A percentile compares a stretch with the other conserved stretches of the same genome.
phyloP scores from a whole-genome alignment of 208 protist genomes.

The Leishmania arabica region DNA sequence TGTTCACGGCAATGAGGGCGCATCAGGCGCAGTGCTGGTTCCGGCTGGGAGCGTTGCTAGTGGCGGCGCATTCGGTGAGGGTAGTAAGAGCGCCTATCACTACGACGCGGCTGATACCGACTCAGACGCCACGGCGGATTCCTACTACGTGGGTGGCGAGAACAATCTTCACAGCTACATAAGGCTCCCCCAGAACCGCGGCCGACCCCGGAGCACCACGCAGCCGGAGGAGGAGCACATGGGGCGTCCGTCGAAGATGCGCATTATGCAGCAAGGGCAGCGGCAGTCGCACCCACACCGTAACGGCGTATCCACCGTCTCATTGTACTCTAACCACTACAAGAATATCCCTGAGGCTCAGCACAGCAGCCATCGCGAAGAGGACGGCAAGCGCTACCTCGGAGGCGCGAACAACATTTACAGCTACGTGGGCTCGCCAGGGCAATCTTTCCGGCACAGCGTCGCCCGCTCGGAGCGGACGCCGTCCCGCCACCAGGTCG shows the following conservation, averaged over 20 bases:
- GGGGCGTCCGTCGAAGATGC: slow-evolving; percentile 14
- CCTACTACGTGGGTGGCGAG: slow-evolving; percentile 32
- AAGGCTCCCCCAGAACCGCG: slow-evolving; percentile 15
- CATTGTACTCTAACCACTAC: slow-evolving; percentile 12
- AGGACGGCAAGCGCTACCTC: slow-evolving; percentile 10
- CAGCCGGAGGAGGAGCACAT: slow-evolving; percentile 7
- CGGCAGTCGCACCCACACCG: slow-evolving; percentile 2
- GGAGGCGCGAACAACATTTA: slow-evolving; percentile 23
- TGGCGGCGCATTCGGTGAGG: neutral
- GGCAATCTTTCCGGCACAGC: slow-evolving; percentile 12
- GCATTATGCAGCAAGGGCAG: slow-evolving; percentile 22
- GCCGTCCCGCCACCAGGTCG: slow-evolving; percentile 1
- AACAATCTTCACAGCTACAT: slow-evolving; percentile 45
- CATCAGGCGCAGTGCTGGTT: neutral
- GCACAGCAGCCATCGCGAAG: neutral
- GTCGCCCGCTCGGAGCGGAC: neutral
- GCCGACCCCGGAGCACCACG: slow-evolving; percentile 11
- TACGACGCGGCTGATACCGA: neutral
- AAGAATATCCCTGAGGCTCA: neutral
- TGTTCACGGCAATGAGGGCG: neutral
- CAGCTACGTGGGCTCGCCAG: slow-evolving; percentile 16
- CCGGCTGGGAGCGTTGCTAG: neutral
- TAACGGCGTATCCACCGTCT: neutral
- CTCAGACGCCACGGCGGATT: slow-evolving; percentile 17
- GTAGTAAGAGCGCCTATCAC: neutral